Percentiles rank a stretch among this genome's conserved stretches.
Evolutionary conservation across 148 eudicot genomes (phyloP).

Genomic region (Diospyros lotus): DNA sequence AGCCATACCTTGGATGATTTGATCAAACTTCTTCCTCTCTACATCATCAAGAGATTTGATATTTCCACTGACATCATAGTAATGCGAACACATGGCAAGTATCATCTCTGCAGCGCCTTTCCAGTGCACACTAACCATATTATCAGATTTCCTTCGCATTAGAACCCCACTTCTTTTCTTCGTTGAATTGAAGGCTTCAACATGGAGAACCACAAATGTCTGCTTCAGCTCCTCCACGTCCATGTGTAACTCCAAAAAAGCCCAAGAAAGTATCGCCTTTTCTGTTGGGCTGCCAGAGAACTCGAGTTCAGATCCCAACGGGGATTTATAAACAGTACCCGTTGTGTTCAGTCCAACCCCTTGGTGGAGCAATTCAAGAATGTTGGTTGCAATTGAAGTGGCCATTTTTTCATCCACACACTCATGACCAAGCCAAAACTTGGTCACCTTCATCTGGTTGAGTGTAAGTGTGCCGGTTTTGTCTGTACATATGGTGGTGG

Average conservation of each 20-base stretch:
- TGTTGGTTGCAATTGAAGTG: neutral
- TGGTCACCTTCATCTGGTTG: slow-evolving; percentile 8
- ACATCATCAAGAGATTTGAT: neutral
- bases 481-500: slow-evolving; percentile 12
- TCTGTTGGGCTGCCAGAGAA: slow-evolving; percentile 22
- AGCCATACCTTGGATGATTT: slow-evolving; percentile 19
- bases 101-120: slow-evolving; percentile 26
- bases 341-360: slow-evolving; percentile 7
- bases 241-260: slow-evolving; percentile 11
- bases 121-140: slow-evolving; percentile 4
- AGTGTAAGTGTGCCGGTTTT: slow-evolving; percentile 17
- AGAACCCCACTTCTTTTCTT: slow-evolving; percentile 20
- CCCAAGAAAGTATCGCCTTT: slow-evolving; percentile 24
- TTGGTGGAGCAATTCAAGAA: slow-evolving; percentile 16
- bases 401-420: neutral
- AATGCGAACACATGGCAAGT: slow-evolving; percentile 16
- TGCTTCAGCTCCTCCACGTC: slow-evolving; percentile 14
- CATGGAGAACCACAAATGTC: neutral
- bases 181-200: slow-evolving; percentile 18
- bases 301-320: slow-evolving; percentile 4
- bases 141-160: slow-evolving; percentile 4
- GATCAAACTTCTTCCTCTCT: slow-evolving; percentile 10
- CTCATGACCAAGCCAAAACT: slow-evolving; percentile 16
- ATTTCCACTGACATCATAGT: slow-evolving; percentile 12
- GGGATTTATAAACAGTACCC: neutral